Conservation (phyloP, 768 basidiomycete species). For the Antrodiella citrinella region DNA sequence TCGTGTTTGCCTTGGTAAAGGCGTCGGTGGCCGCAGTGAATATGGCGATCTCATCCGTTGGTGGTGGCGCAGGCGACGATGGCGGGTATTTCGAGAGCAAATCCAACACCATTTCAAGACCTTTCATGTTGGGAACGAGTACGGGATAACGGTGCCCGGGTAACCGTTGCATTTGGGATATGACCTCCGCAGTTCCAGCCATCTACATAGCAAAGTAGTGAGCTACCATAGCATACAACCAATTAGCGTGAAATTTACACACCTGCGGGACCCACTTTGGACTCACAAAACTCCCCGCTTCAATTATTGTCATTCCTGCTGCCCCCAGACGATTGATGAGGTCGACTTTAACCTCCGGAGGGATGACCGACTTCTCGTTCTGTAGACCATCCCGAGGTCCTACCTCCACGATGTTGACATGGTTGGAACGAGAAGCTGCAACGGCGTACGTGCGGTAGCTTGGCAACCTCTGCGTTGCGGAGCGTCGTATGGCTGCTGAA, state of each 20-base stretch:
- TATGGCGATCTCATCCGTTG: slow-evolving; percentile 79
- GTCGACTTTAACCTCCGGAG: slow-evolving; percentile 67
- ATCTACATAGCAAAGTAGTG: slow-evolving; percentile 41
- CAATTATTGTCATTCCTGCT: slow-evolving; percentile 65
- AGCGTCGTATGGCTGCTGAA: no score
- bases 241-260: no score
- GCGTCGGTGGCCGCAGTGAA: slow-evolving; percentile 86
- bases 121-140: slow-evolving; percentile 74
- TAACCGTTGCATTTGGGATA: slow-evolving; percentile 45
- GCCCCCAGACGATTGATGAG: slow-evolving; percentile 66
- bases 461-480: no score
- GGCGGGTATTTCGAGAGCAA: slow-evolving; percentile 36
- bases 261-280: slow-evolving; percentile 94
- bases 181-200: slow-evolving; percentile 76
- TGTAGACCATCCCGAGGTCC: slow-evolving; percentile 89
- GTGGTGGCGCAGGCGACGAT: slow-evolving; percentile 31
- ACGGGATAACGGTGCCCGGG: slow-evolving; percentile 66
- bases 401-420: slow-evolving; percentile 77
- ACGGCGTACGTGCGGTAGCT: not conserved
- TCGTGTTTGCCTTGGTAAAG: slow-evolving; percentile 82
- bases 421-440: slow-evolving; percentile 16
- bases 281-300: slow-evolving; percentile 87
- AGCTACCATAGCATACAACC: not conserved
- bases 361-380: slow-evolving; percentile 72
- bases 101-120: slow-evolving; percentile 58